Base-by-base conservation (phyloP, 768 basidiomycete species). In the Trichaptum fuscoviolaceum region DNA sequence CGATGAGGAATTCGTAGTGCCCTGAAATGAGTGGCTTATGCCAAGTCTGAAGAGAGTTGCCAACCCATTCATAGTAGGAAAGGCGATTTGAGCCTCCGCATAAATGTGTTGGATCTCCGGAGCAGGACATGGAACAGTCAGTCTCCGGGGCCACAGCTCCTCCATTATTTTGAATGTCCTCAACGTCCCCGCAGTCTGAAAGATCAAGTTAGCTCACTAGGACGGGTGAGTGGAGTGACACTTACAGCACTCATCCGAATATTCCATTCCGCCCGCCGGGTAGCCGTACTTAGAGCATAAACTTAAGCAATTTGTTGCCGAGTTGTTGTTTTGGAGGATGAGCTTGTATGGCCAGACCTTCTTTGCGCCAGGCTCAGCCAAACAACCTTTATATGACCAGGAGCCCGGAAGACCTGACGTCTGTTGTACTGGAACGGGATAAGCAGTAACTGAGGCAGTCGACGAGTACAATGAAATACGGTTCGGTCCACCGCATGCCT, bases 261-360 rank as follows among this genome's bases (percentile, higher is more conserved):
- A 90, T 77, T 88, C 92, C 67, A 88, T 78, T 26, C 89, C 91
- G 27, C 86, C 86, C 52, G 84, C 90, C 0, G 87, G 82, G 71
- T 84, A 94, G 8, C 92, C 92, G 69, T 85, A 92, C 1, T 81
- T 79, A 10, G 85, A 82, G 69, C 92, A 93, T 73, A 87, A 88
- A 60, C 75, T 82, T 69, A 92, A 78, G 71, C 92, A 94, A 1
- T 81, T 81, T 0, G 82, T 75, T 5, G 86, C 86, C 4, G 88
- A 84, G 71, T 88, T 91, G 73, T 90, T 91, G 1, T 76, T 80
- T 8, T 80, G 75, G 79, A 83, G 83, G 52, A 85, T 80, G 34
- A 87, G 77, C 73, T 90, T 81, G 72, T 88, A 83, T 0, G 86
- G 85, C 76, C 92, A 86, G 25, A 86, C 77, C 83, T 64, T 17